A percentile compares a stretch with the other conserved stretches of the same genome.
Conservation (phyloP, 306 rosid species). For the Prunus armeniaca region DNA sequence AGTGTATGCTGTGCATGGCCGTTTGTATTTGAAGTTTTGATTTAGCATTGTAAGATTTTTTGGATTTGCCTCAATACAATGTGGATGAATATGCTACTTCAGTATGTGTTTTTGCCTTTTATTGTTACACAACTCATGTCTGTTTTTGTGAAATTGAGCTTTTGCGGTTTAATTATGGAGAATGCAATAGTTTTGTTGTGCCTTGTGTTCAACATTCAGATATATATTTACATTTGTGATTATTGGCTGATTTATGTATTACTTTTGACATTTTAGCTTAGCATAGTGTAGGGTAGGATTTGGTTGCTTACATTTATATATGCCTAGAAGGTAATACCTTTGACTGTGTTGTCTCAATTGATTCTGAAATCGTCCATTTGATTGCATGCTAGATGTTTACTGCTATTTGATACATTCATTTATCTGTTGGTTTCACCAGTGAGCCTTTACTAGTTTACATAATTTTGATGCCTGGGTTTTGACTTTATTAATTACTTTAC, state of each 20-base stretch:
- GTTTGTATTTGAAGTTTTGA: not conserved
- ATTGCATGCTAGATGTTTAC: not conserved
- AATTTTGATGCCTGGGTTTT: no score
- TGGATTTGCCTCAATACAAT: not conserved
- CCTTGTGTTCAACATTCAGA: not conserved
- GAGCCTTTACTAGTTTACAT: not conserved
- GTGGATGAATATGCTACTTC: not conserved
- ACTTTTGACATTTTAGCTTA: not conserved
- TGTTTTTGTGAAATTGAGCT: not conserved
- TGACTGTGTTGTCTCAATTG: not conserved
- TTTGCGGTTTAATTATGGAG: not conserved
- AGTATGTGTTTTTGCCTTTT: not conserved
- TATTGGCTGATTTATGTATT: not conserved
- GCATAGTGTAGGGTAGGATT: not conserved
- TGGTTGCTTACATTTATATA: not conserved
- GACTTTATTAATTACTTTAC: not conserved
- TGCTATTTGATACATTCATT: not conserved
- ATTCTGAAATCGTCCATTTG: no score
- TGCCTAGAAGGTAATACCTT: no score
- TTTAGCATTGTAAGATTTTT: not conserved
- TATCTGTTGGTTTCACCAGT: not conserved
- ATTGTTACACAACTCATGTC: not conserved
- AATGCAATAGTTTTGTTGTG: not conserved
- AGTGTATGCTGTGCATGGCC: not conserved
- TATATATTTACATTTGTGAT: not conserved